Base-by-base conservation (phyloP, 192 early-diverging fungal species). In the Entomortierella parvispora region DNA sequence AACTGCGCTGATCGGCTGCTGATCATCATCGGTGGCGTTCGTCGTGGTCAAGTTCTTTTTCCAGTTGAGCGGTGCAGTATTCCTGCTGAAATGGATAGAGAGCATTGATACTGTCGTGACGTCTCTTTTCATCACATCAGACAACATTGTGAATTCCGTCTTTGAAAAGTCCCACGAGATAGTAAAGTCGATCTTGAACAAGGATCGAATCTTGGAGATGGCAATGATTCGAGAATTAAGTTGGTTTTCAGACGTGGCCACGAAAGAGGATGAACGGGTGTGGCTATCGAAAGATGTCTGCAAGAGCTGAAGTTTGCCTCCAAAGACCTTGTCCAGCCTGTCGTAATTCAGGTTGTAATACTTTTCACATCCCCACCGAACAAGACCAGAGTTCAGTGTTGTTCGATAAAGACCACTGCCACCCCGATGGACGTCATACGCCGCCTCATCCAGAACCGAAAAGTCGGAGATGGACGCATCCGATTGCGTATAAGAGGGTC, bases 131-230 rank as follows among this genome's bases (percentile, higher is more conserved):
- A 76, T 6, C 0, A 45, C 10, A 11, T 68, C 53, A n/a, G 47
- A 32, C 59, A 76, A 17, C 14, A 34, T 51, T 2, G 18, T 22
- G 32, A 76, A 37, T 20, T 62, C 48, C 6, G 14, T 14, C 20
- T 49, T 62, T 2, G 52, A 45, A 62, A 76, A 62, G 32, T 45
- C 46, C 72, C 72, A 76, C 22, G 67, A 58, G n/a, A 76, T 22
- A 15, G 40, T 63, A 23, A 76, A 43, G 33, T 76, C 72, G 23
- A 76, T 42, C 33, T 45, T 58, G 33, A 68, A 67, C 49, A 76
- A 58, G 2, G 51, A 15, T 25, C 32, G 53, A 28, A 76, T 32
- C 32, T 62, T 61, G 48, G 58, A 68, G 37, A 62, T 28, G 0
- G 51, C 44, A 22, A 62, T 68, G 20, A 76, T 49, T 14, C 47